Conservation (phyloP, 192 early-diverging fungal species). For the Linnemannia elongata region DNA sequence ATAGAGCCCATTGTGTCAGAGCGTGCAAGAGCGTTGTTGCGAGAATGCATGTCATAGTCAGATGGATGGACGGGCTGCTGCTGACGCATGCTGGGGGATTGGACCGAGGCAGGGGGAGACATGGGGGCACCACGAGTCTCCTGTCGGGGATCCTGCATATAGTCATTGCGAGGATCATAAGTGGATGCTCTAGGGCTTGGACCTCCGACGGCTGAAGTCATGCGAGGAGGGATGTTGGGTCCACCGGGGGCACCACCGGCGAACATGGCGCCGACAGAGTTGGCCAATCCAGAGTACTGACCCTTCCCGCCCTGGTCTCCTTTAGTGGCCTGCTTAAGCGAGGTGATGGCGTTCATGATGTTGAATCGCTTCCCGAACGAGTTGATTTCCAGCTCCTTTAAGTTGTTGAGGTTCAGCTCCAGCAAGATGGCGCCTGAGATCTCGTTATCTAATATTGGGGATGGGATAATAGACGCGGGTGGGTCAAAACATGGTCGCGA, state of each 20-base stretch:
- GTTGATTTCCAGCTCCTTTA: constrained; percentile 75
- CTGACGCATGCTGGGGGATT: constrained; percentile 30
- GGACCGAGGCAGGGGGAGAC: constrained; percentile 24
- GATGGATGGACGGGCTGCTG: not conserved
- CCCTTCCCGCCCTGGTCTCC: constrained; percentile 9
- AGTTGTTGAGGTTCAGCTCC: constrained; percentile 67
- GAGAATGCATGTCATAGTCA: constrained; percentile 24
- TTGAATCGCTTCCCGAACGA: constrained; percentile 73
- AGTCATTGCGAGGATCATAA: constrained; percentile 27
- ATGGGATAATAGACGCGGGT: not conserved
- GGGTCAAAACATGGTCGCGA: not conserved
- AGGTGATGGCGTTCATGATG: constrained; percentile 71
- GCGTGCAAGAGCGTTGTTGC: constrained; percentile 18
- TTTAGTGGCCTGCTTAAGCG: constrained; percentile 57
- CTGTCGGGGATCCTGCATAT: constrained; percentile 11
- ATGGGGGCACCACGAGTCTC: constrained; percentile 18
- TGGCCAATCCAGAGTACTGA: constrained; percentile 2
- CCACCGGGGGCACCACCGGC: not conserved
- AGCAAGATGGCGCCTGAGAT: constrained; percentile 73
- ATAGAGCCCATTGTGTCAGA: constrained; percentile 29
- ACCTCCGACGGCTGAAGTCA: constrained; percentile 13
- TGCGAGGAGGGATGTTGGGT: constrained; percentile 32
- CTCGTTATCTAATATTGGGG: constrained; percentile 63
- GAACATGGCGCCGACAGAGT: constrained; percentile 19
- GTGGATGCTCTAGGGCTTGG: constrained; percentile 20